phyloP scores from a whole-genome alignment of 202 grass and related monocot species.

The Setaria italica region DNA sequence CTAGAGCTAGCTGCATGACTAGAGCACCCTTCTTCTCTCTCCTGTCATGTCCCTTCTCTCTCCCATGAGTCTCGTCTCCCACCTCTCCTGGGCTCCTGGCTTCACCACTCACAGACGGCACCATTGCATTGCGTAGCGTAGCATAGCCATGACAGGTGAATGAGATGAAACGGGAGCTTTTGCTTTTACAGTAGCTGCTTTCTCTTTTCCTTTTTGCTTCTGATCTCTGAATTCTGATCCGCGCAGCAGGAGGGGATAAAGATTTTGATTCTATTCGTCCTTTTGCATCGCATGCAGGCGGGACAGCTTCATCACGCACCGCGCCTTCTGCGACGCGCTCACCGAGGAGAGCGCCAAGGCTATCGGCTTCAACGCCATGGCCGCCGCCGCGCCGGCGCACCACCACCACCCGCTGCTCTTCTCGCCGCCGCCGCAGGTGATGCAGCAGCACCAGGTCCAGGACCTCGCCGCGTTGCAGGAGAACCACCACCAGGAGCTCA shows the following conservation, averaged over 20 bases:
- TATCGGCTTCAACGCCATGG: slow-evolving; percentile 37
- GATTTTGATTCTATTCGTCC: slow-evolving; percentile 29
- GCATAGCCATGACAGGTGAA: slow-evolving; percentile 17
- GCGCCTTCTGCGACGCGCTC: slow-evolving; percentile 96
- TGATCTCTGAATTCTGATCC: not conserved
- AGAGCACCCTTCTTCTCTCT: not conserved
- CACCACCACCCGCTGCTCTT: slow-evolving; percentile 50
- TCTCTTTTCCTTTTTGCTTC: slow-evolving; percentile 40
- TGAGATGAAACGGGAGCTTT: slow-evolving; percentile 27
- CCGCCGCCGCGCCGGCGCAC: not conserved
- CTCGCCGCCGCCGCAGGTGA: slow-evolving; percentile 42
- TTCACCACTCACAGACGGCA: slow-evolving; percentile 26
- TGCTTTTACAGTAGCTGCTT: not conserved
- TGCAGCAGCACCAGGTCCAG: slow-evolving; percentile 35
- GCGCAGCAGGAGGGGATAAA: not conserved
- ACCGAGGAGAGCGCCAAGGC: slow-evolving; percentile 74
- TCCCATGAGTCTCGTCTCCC: not conserved
- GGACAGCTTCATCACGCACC: slow-evolving; percentile 99
- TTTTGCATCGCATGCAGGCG: slow-evolving; percentile 65
- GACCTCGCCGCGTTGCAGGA: slow-evolving; percentile 44
- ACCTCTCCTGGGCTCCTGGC: not conserved
- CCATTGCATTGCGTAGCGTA: not conserved
- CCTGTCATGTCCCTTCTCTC: slow-evolving; percentile 40
- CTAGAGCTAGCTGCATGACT: not conserved
- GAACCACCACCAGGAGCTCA: slow-evolving; percentile 38